A percentile compares a stretch with the other conserved stretches of the same genome.
Evolutionary conservation across 805 yeast genomes (phyloP).

Genomic region (Saturnispora sanitii): DNA sequence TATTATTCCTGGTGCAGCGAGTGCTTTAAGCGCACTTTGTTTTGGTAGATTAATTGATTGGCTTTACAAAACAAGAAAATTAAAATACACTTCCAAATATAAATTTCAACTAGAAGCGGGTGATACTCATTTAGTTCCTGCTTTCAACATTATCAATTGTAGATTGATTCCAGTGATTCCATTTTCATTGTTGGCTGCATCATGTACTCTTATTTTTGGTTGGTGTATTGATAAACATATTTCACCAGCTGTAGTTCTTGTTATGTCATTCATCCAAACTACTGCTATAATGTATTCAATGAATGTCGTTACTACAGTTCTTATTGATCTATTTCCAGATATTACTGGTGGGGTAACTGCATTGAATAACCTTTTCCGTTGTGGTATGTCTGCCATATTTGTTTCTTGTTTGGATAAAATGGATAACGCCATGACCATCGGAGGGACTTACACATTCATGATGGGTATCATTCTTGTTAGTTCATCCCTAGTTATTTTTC

Average conservation of each 20-base stretch:
- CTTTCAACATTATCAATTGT: constrained; percentile 5
- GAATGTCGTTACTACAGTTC: constrained; percentile 49
- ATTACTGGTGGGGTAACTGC: constrained; percentile 69
- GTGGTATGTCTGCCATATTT: constrained; percentile 61
- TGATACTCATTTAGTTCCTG: neutral
- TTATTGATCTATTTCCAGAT: constrained; percentile 69
- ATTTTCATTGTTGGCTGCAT: constrained; percentile 26
- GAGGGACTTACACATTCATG: constrained; percentile 73
- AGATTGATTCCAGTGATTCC: constrained; percentile 1
- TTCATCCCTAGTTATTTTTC: constrained; percentile 10
- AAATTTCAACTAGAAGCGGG: constrained; percentile 4
- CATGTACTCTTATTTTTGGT: constrained; percentile 42
- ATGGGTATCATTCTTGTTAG: constrained; percentile 34
- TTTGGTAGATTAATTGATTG: constrained; percentile 51
- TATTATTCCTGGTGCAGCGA: constrained; percentile 64
- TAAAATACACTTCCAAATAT: constrained; percentile 23
- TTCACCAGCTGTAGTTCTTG: constrained; percentile 34
- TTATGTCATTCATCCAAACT: constrained; percentile 49
- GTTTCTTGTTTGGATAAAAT: constrained; percentile 58
- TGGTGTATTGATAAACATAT: constrained; percentile 47
- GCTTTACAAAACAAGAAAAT: constrained; percentile 32
- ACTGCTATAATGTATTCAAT: constrained; percentile 49
- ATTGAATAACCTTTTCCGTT: constrained; percentile 60
- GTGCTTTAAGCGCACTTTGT: constrained; percentile 47
- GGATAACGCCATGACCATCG: constrained; percentile 47